Evolutionary conservation across 768 basidiomycete species (phyloP).

Genomic region (Rhizopogon rudus): DNA sequence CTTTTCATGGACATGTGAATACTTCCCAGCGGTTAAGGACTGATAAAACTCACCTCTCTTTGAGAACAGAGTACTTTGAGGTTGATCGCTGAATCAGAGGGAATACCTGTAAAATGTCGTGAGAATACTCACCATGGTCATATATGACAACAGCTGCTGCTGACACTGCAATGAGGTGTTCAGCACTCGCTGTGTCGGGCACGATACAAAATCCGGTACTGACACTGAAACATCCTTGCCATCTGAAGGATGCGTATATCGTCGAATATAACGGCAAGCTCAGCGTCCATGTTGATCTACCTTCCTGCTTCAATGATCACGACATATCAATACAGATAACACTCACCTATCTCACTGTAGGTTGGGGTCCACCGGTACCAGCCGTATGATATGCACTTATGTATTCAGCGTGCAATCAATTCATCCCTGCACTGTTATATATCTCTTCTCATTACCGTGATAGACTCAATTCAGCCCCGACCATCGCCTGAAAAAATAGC

Average conservation of each 20-base stretch:
- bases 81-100: background rate
- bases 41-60: background rate
- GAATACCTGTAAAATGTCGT: background rate
- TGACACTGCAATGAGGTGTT: background rate
- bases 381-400: background rate
- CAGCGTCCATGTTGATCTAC: conserved; percentile 2
- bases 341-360: background rate
- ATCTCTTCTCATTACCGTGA: background rate
- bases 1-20: background rate
- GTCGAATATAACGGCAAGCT: background rate
- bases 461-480: background rate
- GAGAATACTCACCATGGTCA: conserved; percentile 1
- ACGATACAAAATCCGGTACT: background rate
- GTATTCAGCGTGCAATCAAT: background rate
- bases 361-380: too few species aligned
- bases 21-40: background rate
- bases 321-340: background rate
- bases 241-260: conserved; percentile 5
- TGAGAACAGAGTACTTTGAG: background rate
- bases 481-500: too few species aligned
- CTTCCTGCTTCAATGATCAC: background rate
- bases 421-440: background rate
- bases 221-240: conserved; percentile 3
- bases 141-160: conserved; percentile 2
- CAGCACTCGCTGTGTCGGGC: background rate